Conservation (phyloP, 1,139 yeast species). For the Magnusiomyces suaveolens region DNA sequence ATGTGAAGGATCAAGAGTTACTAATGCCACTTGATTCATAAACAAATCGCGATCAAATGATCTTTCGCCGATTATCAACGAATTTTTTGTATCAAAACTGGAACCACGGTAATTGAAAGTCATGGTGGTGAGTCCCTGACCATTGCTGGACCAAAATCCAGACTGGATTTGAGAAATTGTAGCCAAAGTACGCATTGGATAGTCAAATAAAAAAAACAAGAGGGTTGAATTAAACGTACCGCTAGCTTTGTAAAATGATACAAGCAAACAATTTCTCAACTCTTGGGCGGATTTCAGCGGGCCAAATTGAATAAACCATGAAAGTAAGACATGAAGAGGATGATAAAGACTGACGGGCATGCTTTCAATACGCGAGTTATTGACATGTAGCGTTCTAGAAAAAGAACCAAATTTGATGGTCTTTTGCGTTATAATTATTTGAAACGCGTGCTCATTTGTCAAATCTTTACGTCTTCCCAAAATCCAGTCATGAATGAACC, state of each 20-base stretch:
- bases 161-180: slow-evolving; percentile 65
- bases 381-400: neutral
- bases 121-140: slow-evolving; percentile 62
- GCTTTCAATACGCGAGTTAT: slow-evolving; percentile 30
- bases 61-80: too few relatives aligned
- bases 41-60: slow-evolving; percentile 66
- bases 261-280: slow-evolving; percentile 23
- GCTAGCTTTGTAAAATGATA: slow-evolving; percentile 7
- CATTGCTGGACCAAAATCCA: slow-evolving; percentile 89
- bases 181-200: slow-evolving; percentile 68
- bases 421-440: slow-evolving; percentile 12
- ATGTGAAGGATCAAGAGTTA: slow-evolving; percentile 47
- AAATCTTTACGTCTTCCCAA: slow-evolving; percentile 18
- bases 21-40: slow-evolving; percentile 57
- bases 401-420: neutral
- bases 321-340: slow-evolving; percentile 65
- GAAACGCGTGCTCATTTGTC: slow-evolving; percentile 5
- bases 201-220: slow-evolving; percentile 45
- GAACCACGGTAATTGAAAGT: too few relatives aligned
- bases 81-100: too few relatives aligned
- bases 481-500: slow-evolving; percentile 27
- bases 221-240: slow-evolving; percentile 14
- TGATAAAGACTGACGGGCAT: slow-evolving; percentile 64
- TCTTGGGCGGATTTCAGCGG: slow-evolving; percentile 28
- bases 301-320: slow-evolving; percentile 58